Evolutionary conservation across 768 basidiomycete genomes (phyloP).

Genomic region (Leucosporidium creatinivorum): DNA sequence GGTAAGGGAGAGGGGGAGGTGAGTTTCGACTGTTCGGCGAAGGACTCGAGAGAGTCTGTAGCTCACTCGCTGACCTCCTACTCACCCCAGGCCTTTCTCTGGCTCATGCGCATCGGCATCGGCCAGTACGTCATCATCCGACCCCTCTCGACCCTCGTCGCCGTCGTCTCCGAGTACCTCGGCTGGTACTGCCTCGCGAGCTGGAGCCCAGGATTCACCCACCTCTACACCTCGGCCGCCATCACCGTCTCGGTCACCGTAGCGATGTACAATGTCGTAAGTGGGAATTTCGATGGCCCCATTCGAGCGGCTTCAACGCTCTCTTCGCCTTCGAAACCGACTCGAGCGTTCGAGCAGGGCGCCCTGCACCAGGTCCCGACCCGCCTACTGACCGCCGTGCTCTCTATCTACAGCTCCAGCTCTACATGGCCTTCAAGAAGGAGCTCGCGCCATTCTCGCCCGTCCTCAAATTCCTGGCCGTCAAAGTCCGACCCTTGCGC

Average conservation of each 20-base stretch:
- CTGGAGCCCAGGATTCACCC: constrained; percentile 62
- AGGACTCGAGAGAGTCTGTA: constrained; percentile 59
- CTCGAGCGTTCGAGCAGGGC: too few relatives aligned
- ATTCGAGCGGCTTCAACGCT: too few relatives aligned
- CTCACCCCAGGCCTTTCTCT: constrained; percentile 10
- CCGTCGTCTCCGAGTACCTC: constrained; percentile 56
- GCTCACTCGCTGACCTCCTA: background rate
- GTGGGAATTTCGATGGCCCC: too few relatives aligned
- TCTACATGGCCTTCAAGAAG: constrained; percentile 55
- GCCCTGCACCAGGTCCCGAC: too few relatives aligned
- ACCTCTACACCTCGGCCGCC: constrained; percentile 59
- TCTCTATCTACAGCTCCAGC: constrained; percentile 50
- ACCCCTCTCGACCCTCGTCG: constrained; percentile 26
- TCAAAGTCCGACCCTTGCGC: constrained; percentile 49
- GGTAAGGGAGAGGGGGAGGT: constrained; percentile 17
- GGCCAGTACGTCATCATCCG: constrained; percentile 24
- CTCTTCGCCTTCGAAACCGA: too few relatives aligned
- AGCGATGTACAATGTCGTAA: constrained; percentile 60
- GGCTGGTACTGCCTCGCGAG: constrained; percentile 68
- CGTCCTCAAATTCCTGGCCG: constrained; percentile 59
- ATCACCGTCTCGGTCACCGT: constrained; percentile 65
- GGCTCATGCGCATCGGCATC: constrained; percentile 21
- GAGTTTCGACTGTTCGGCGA: constrained; percentile 52
- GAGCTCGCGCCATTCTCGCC: constrained; percentile 57
- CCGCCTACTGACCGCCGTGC: background rate